phyloP scores from a whole-genome alignment of 129 eudicot genomes.

The Calendula officinalis region DNA sequence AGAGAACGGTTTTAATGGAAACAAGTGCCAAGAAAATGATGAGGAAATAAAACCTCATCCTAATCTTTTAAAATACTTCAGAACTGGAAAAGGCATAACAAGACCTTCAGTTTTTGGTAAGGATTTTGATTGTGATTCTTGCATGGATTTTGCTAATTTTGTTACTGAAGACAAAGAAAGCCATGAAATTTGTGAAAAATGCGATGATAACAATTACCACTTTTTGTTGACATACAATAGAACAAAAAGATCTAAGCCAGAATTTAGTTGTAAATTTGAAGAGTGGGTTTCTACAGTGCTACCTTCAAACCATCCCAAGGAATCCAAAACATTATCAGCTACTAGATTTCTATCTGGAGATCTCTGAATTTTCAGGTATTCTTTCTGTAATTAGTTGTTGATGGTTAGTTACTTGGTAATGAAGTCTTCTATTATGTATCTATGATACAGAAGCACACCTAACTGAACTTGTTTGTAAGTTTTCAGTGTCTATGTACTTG shows the following conservation, averaged over 20 bases:
- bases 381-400: slow-evolving; percentile 25
- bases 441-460: too few species aligned
- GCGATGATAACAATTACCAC: slow-evolving; percentile 23
- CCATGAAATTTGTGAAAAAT: slow-evolving; percentile 21
- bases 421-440: too few species aligned
- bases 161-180: slow-evolving; percentile 17
- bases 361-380: slow-evolving; percentile 35
- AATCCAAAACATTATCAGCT: slow-evolving; percentile 25
- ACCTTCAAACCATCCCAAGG: slow-evolving; percentile 24
- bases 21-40: slow-evolving; percentile 30
- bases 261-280: slow-evolving; percentile 25
- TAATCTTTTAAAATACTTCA: slow-evolving; percentile 43
- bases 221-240: slow-evolving; percentile 46
- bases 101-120: slow-evolving; percentile 21
- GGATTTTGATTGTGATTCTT: slow-evolving; percentile 28
- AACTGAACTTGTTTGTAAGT: neutral
- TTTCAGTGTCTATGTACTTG: slow-evolving; percentile 17
- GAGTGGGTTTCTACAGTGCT: slow-evolving; percentile 22
- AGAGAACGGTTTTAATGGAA: slow-evolving; percentile 23
- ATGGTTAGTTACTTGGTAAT: neutral
- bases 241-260: slow-evolving; percentile 26
- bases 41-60: slow-evolving; percentile 31
- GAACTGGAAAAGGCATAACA: slow-evolving; percentile 35
- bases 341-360: slow-evolving; percentile 29
- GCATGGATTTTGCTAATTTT: slow-evolving; percentile 24